Percentiles rank a stretch among this genome's conserved stretches.
phyloP scores from a whole-genome alignment of 768 basidiomycete species.

The Cystofilobasidium capitatum region DNA sequence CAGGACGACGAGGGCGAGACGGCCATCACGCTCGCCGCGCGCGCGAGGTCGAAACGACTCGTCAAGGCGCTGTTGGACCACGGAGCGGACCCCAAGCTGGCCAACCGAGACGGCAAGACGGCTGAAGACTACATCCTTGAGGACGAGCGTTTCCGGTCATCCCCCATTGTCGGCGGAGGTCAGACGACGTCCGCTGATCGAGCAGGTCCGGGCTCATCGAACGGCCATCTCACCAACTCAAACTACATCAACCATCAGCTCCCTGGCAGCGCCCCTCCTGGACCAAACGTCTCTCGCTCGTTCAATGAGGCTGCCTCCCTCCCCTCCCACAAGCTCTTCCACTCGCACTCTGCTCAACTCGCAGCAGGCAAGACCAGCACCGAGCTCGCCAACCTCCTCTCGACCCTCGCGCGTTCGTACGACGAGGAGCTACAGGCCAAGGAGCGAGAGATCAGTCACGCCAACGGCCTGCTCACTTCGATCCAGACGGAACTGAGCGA shows the following conservation, averaged over 20 bases:
- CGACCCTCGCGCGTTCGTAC: slow-evolving; percentile 76
- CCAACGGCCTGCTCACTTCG: slow-evolving; percentile 70
- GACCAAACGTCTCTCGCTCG: not conserved
- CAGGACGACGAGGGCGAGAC: slow-evolving; percentile 99
- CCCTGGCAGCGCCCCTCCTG: not conserved
- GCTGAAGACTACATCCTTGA: slow-evolving; percentile 98
- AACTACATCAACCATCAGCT: slow-evolving; percentile 11
- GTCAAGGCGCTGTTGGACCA: slow-evolving; percentile 93
- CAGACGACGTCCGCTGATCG: slow-evolving; percentile 12
- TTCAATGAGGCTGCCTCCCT: not conserved
- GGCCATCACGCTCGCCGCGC: slow-evolving; percentile 87
- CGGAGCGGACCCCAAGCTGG: slow-evolving; percentile 88
- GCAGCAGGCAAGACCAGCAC: slow-evolving; percentile 75
- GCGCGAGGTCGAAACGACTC: slow-evolving; percentile 87
- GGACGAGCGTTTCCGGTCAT: slow-evolving; percentile 91
- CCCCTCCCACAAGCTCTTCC: slow-evolving; percentile 57
- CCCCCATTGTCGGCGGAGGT: slow-evolving; percentile 67
- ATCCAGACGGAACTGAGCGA: slow-evolving; percentile 86
- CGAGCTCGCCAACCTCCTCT: slow-evolving; percentile 76
- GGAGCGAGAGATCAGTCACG: slow-evolving; percentile 82
- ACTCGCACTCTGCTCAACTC: slow-evolving; percentile 73
- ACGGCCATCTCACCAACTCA: slow-evolving; percentile 6
- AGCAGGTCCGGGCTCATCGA: not conserved
- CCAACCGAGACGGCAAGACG: slow-evolving; percentile 88
- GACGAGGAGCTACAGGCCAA: slow-evolving; percentile 86